Conservation (phyloP, 1,139 yeast genomes). For the Geotrichum aggregatum region DNA sequence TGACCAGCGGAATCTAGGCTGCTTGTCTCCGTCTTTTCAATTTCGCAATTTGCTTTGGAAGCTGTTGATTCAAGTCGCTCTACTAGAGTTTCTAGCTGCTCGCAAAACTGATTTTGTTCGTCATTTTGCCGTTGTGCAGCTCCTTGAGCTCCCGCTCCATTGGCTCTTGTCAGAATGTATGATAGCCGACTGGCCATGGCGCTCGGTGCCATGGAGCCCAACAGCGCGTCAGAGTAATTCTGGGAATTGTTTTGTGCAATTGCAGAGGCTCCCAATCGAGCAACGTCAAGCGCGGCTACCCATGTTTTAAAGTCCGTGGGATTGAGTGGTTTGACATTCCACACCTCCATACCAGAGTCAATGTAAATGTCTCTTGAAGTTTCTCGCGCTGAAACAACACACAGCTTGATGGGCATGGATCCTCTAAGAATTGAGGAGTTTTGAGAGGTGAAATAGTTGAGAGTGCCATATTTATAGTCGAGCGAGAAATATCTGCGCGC, state of each 20-base stretch:
- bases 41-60: neutral
- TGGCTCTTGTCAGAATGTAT: neutral
- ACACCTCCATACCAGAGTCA: slow-evolving; percentile 96
- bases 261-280: slow-evolving; percentile 27
- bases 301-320: slow-evolving; percentile 71
- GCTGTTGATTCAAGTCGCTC: slow-evolving; percentile 7
- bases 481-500: slow-evolving; percentile 79
- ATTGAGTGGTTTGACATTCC: slow-evolving; percentile 75
- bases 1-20: neutral
- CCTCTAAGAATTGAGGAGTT: slow-evolving; percentile 73
- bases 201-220: neutral
- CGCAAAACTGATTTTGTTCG: neutral
- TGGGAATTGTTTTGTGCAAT: slow-evolving; percentile 4
- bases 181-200: slow-evolving; percentile 1
- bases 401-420: slow-evolving; percentile 79
- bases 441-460: slow-evolving; percentile 76
- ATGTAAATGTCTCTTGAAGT: slow-evolving; percentile 66
- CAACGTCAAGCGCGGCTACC: slow-evolving; percentile 68
- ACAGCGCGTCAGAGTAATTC: neutral
- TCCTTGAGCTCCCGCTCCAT: neutral
- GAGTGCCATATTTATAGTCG: slow-evolving; percentile 75
- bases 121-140: neutral
- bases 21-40: slow-evolving; percentile 4
- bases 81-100: neutral
- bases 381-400: slow-evolving; percentile 76